Conservation (phyloP, 1,139 yeast species). For the Candida frijolesensis region DNA sequence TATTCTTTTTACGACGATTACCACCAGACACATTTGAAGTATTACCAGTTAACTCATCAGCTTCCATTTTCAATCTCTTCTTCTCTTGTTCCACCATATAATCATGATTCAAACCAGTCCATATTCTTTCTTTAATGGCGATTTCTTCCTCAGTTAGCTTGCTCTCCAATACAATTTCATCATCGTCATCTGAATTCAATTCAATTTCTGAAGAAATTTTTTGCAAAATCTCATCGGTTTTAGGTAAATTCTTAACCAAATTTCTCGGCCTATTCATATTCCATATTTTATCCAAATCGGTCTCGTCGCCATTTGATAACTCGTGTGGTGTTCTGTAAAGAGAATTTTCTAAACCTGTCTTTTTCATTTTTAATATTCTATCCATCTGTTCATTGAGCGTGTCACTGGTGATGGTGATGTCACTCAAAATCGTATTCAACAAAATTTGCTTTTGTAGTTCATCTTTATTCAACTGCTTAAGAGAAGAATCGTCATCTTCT, state of each 20-base stretch:
- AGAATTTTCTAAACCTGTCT: conserved; percentile 15
- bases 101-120: conserved; percentile 89
- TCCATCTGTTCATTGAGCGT: conserved; percentile 16
- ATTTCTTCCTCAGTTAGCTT: conserved; percentile 70
- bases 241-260: conserved; percentile 53
- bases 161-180: conserved; percentile 66
- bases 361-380: conserved; percentile 19
- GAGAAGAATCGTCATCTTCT: conserved; percentile 5
- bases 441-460: conserved; percentile 19
- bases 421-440: conserved; percentile 24
- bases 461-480: conserved; percentile 12
- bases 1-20: conserved; percentile 39
- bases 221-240: conserved; percentile 52
- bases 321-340: conserved; percentile 18
- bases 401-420: conserved; percentile 26
- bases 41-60: conserved; percentile 81
- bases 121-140: conserved; percentile 69
- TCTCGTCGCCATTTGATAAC: conserved; percentile 9
- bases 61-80: conserved; percentile 80
- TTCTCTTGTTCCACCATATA: conserved; percentile 83
- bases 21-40: conserved; percentile 46
- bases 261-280: conserved; percentile 54
- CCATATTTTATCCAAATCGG: conserved; percentile 15
- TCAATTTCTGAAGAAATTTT: conserved; percentile 62
- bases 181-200: conserved; percentile 69